Base-by-base conservation (phyloP, 441 rosid species). In the Erysimum pusillum region DNA sequence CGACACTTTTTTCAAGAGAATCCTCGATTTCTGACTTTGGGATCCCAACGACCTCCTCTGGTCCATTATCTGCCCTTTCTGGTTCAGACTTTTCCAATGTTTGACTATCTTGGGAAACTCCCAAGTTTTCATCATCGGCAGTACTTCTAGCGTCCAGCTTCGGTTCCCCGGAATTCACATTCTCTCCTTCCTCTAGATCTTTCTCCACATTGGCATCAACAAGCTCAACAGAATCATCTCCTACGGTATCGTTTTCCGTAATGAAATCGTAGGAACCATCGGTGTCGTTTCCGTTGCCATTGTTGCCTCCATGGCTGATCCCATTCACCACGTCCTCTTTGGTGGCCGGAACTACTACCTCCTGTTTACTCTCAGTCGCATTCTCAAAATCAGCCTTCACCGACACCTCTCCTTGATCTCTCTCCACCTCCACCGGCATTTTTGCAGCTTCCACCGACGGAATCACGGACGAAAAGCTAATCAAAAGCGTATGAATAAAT, bases 371-470 rank as follows among this genome's bases (percentile, higher is more conserved):
- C 63, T 57, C 79, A 75, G 41, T 39, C 52, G 51, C 79, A 60
- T 75, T 64, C 58, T 75, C 79, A 12, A 79, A 49, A 64, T 69
- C 76, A 59, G 53, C 77, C 74, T 70, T 62, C 71, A 75, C 74
- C 70, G 77, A 73, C 72, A 56, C 75, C 56, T 74, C 74, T 39
- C 78, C 84, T 54, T 62, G 71, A 13, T 67, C 84, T 68, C 68
- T 80, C 74, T 87, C 83, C 32, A 70, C 79, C 82, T 80, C 88
- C 75, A 79, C 80, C 80, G 85, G 76, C 90, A 87, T 87, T 79
- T 66, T 76, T 60, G 58, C 69, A 73, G 71, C 68, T 79, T 64
- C 63, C 81, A 72, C 73, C 56, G 80, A 63, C 74, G 61, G 73
- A 34, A 75, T 49, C 48, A 49, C 57, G 65, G 32, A 22, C 45